A percentile compares a stretch with the other conserved stretches of the same genome.
phyloP scores from a whole-genome alignment of 2,329 filamentous ascomycete genomes.

The Claviceps quebecensis region DNA sequence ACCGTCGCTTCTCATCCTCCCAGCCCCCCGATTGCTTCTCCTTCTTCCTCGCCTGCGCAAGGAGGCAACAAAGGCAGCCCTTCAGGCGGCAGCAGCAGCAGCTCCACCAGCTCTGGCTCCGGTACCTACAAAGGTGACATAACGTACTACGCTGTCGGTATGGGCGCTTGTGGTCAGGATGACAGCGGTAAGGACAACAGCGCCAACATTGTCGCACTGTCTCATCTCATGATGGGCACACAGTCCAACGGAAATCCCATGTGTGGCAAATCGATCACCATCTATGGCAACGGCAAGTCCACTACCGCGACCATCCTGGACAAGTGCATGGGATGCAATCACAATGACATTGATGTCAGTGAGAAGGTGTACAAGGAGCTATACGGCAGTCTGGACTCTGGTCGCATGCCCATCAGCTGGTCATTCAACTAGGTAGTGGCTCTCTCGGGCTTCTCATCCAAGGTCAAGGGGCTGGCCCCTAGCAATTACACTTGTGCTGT shows the following conservation, averaged over 20 bases:
- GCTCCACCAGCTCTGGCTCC: constrained; percentile 9
- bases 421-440: constrained; percentile 25
- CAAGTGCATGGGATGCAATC: constrained; percentile 58
- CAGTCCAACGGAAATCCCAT: constrained; percentile 53
- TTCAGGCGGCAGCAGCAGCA: constrained; percentile 3
- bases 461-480: not conserved
- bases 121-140: constrained; percentile 43
- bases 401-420: constrained; percentile 30
- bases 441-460: not conserved
- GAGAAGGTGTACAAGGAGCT: constrained; percentile 41
- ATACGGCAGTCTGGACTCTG: constrained; percentile 28
- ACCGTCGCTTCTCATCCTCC: constrained; percentile 6
- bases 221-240: constrained; percentile 46
- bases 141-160: constrained; percentile 59
- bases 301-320: constrained; percentile 49
- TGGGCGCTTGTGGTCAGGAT: constrained; percentile 54
- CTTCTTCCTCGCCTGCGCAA: constrained; percentile 9
- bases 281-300: constrained; percentile 45
- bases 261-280: constrained; percentile 55
- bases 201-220: constrained; percentile 56
- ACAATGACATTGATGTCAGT: constrained; percentile 45
- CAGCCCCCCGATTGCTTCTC: constrained; percentile 5
- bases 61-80: not conserved
- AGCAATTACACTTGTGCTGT: constrained; percentile 4
- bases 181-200: constrained; percentile 40